Percentiles rank a stretch among this genome's conserved stretches.
Evolutionary conservation across 805 yeast genomes (phyloP).

Genomic region (Dipodascus geniculatus): DNA sequence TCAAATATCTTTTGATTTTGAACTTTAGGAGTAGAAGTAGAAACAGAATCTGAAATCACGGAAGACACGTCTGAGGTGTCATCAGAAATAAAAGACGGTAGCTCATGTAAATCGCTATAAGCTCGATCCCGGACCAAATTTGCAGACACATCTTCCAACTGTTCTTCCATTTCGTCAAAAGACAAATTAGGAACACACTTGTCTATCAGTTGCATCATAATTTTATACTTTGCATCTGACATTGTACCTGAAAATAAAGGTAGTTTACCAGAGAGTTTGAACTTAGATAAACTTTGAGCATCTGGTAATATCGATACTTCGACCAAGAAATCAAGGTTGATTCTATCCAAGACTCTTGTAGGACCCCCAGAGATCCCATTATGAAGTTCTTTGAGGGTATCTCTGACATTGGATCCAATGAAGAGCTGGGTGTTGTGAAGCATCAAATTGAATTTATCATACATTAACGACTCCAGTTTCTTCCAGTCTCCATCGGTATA

Average conservation of each 20-base stretch:
- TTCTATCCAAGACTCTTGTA: slow-evolving; percentile 60
- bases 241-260: slow-evolving; percentile 61
- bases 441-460: slow-evolving; percentile 69
- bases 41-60: slow-evolving; percentile 6
- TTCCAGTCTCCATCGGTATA: slow-evolving; percentile 66
- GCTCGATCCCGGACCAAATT: not conserved
- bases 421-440: slow-evolving; percentile 80
- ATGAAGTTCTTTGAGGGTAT: slow-evolving; percentile 65
- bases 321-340: slow-evolving; percentile 59
- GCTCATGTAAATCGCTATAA: not conserved
- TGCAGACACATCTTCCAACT: not conserved
- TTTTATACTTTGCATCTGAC: slow-evolving; percentile 84
- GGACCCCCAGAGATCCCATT: slow-evolving; percentile 28
- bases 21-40: slow-evolving; percentile 3
- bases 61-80: slow-evolving; percentile 11
- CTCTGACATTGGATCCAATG: slow-evolving; percentile 70
- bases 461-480: slow-evolving; percentile 65
- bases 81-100: not conserved
- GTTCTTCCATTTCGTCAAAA: slow-evolving; percentile 8
- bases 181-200: slow-evolving; percentile 48
- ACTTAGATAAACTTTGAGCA: slow-evolving; percentile 58
- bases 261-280: slow-evolving; percentile 64
- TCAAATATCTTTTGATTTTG: slow-evolving; percentile 54
- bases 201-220: slow-evolving; percentile 68
- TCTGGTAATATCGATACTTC: slow-evolving; percentile 81